Percentiles rank a stretch among this genome's conserved stretches.
Conservation (phyloP, 1,139 yeast species). For the Arxiozyma slooffiae region DNA sequence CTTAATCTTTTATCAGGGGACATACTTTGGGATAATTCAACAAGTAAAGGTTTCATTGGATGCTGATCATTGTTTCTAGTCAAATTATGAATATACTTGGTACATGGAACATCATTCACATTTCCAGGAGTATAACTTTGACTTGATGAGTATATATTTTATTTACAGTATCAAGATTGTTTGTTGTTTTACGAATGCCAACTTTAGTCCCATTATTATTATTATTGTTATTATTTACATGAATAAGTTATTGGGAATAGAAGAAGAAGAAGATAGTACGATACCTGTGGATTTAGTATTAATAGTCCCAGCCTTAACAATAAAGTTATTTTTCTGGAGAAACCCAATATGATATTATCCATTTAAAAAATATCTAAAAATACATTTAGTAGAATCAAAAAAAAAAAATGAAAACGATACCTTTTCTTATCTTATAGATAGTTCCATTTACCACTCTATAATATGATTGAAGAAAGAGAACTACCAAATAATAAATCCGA, state of each 20-base stretch:
- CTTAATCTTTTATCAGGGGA: slow-evolving; percentile 26
- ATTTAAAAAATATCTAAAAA: too few species aligned
- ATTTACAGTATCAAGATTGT: background rate
- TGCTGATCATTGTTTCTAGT: slow-evolving; percentile 17
- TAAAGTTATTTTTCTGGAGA: slow-evolving; percentile 26
- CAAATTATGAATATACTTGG: slow-evolving; percentile 13
- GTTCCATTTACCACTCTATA: too few species aligned
- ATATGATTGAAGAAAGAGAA: too few species aligned
- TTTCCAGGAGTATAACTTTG: background rate
- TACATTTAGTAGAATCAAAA: too few species aligned
- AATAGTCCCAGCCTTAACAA: slow-evolving; percentile 32
- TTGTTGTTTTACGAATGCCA: too few species aligned
- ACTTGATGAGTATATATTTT: background rate
- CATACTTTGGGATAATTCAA: slow-evolving; percentile 13
- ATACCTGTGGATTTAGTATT: slow-evolving; percentile 22
- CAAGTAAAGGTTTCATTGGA: slow-evolving; percentile 19
- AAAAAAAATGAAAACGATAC: too few species aligned
- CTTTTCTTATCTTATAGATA: too few species aligned
- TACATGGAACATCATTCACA: slow-evolving; percentile 18
- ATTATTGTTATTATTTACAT: too few species aligned
- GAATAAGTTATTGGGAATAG: background rate
- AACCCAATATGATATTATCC: too few species aligned
- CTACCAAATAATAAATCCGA: too few species aligned
- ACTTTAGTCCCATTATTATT: background rate
- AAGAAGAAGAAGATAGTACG: background rate